Percentiles rank a stretch among this genome's conserved stretches.
These are phyloP conservation scores for Didymella pomorum DNA, from an alignment of 2,329 filamentous ascomycete genomes.

Conservation along the genomic window DNA sequence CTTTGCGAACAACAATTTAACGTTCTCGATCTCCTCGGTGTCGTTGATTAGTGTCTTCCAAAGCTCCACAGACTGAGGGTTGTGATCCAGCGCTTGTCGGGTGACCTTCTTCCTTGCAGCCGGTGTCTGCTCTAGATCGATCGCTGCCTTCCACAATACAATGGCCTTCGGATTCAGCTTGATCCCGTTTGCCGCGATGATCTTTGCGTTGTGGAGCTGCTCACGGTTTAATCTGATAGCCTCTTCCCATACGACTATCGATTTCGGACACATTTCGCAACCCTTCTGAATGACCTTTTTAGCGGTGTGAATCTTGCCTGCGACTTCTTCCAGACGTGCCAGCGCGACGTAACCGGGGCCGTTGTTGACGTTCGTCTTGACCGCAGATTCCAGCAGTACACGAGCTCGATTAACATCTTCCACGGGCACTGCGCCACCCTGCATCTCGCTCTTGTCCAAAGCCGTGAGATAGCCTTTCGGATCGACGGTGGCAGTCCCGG, in stretches of 20 bases:
- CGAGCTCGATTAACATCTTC: constrained; percentile 95
- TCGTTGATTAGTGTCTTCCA: constrained; percentile 98
- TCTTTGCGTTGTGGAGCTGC: constrained; percentile 89
- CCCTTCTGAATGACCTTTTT: constrained; percentile 87
- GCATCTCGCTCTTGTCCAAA: constrained; percentile 80
- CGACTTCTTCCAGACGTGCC: constrained; percentile 88
- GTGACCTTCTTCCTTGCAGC: constrained; percentile 92
- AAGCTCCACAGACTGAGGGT: constrained; percentile 92
- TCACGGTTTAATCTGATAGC: constrained; percentile 82
- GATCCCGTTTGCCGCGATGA: constrained; percentile 93
- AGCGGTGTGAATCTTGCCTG: constrained; percentile 88
- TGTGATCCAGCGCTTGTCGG: constrained; percentile 87
- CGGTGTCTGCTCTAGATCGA: constrained; percentile 84
- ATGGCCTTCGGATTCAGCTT: constrained; percentile 90
- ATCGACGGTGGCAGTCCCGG: constrained; percentile 88
- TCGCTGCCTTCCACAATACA: constrained; percentile 91
- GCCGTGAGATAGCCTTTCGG: constrained; percentile 96
- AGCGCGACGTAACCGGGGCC: constrained; percentile 96
- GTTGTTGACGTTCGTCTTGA: constrained; percentile 95
- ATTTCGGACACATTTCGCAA: constrained; percentile 90
- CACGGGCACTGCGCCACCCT: constrained; percentile 76
- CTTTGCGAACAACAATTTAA: constrained; percentile 87
- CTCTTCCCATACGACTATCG: constrained; percentile 94
- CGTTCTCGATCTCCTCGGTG: constrained; percentile 89
- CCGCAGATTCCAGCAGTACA: constrained; percentile 92